phyloP scores from a whole-genome alignment of 1,139 yeast genomes.

The Zygoascus sp. region DNA sequence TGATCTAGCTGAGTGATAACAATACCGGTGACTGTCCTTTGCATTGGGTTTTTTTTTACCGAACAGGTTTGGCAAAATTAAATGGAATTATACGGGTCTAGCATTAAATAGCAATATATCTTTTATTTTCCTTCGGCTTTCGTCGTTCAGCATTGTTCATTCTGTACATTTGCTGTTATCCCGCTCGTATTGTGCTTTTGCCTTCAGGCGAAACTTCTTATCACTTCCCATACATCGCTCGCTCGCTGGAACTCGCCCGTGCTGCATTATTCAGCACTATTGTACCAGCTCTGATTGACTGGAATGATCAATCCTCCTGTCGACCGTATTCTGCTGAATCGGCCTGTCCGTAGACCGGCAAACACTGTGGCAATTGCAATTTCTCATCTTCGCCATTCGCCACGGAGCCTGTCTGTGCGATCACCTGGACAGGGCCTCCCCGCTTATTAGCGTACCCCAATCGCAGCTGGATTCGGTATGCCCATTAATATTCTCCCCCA shows the following conservation, averaged over 20 bases:
- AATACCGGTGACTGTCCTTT: background rate
- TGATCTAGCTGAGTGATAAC: background rate
- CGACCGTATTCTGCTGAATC: too few relatives aligned
- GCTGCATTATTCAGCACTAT: too few relatives aligned
- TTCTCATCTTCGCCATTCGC: too few relatives aligned
- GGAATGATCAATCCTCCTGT: too few relatives aligned
- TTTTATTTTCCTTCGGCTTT: background rate
- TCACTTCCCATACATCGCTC: too few relatives aligned
- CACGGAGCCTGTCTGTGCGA: too few relatives aligned
- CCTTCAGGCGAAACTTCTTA: too few relatives aligned
- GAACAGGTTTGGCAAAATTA: background rate
- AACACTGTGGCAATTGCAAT: too few relatives aligned
- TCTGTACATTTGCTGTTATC: background rate
- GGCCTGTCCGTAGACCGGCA: too few relatives aligned
- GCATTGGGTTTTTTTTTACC: background rate
- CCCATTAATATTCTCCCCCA: background rate
- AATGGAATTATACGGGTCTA: background rate
- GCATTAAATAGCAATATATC: slow-evolving; percentile 1
- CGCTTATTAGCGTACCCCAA: background rate
- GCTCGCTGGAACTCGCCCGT: too few relatives aligned
- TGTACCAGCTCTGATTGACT: too few relatives aligned
- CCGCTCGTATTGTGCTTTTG: too few relatives aligned
- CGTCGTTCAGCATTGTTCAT: background rate
- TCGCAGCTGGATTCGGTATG: background rate
- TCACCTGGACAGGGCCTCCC: background rate